Base-by-base conservation (phyloP, 441 rosid genomes). In the Populus hybrid region DNA sequence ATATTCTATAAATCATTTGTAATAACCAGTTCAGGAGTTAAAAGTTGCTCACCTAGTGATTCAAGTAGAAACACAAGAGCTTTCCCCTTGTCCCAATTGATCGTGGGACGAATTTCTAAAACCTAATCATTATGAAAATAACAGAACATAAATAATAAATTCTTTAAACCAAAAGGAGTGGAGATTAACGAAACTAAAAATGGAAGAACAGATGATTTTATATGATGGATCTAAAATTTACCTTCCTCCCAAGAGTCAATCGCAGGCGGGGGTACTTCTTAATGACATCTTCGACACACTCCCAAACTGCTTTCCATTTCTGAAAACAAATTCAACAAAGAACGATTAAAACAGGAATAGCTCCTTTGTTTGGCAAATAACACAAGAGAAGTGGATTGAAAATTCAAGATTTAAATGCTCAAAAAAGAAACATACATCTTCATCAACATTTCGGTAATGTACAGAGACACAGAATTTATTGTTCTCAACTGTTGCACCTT, bases 51-150 rank as follows among this genome's bases (percentile, higher is more conserved):
- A 94, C 99, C 99, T 8, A 94, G 94, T 76, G 99, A 93, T 88
- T 96, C 93, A 14, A 94, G 99, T 63, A 96, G 88, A 86, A 94
- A 94, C 34, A 86, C 87, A 10, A 96, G 91, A 75, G 99, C 98
- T 85, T 93, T 92, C 75, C 99, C 99, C 88, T 96, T 96, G 82
- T 96, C 96, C 99, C 99, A 94, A 78, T 94, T 77, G 75, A 96
- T 94, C 77, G 87, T 90, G 10, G 98, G 99, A 32, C 98, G 93
- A 75, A 96, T 87, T 88, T 96, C 99, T 80, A 96, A 88, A 85
- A 93, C 97, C 95, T 93, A 72, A 50, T 30, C 71, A 69, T 32
- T 10, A 72, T 72, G 23, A 63, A 35, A 8, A 50, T 1, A 72
- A 38, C 14, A 50, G 7, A 79, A 46, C 20, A 71, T 40, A 70